Percentiles rank a stretch among this genome's conserved stretches.
These are phyloP conservation scores for Tricholoma furcatifolium DNA, from an alignment of 768 basidiomycete genomes.

Conservation along the genomic window DNA sequence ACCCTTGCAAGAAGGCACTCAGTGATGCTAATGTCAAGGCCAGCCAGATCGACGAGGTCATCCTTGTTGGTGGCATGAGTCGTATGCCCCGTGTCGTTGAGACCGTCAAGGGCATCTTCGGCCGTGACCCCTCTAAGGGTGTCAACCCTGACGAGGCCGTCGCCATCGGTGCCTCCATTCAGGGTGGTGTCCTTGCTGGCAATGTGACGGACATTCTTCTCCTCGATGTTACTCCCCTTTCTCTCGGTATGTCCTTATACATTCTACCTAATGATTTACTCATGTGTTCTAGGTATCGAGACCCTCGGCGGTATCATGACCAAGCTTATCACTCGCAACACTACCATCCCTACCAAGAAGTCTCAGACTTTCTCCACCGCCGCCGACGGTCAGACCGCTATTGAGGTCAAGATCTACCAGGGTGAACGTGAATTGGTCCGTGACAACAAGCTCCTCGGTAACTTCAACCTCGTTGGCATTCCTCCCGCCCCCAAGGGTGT, in stretches of 20 bases:
- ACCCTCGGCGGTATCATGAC: constrained; percentile 99
- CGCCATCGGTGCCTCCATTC: constrained; percentile 96
- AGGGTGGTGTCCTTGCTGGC: constrained; percentile 96
- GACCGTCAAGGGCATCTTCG: constrained; percentile 92
- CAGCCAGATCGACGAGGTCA: constrained; percentile 92
- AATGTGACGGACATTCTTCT: constrained; percentile 95
- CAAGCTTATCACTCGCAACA: constrained; percentile 96
- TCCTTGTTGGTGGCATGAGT: constrained; percentile 97
- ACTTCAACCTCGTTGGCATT: constrained; percentile 99
- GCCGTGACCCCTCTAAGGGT: constrained; percentile 96
- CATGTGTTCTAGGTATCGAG: constrained; percentile 63
- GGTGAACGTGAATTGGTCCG: constrained; percentile 98
- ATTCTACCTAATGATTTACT: not conserved
- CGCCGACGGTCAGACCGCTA: constrained; percentile 98
- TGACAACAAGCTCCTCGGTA: constrained; percentile 98
- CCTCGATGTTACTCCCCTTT: constrained; percentile 94
- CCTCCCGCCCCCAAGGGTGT: constrained; percentile 84
- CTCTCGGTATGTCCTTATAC: constrained; percentile 64
- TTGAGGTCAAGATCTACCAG: constrained; percentile 99
- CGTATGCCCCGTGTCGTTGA: constrained; percentile 96
- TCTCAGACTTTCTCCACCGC: constrained; percentile 98
- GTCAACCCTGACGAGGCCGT: constrained; percentile 99
- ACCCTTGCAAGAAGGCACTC: constrained; percentile 98
- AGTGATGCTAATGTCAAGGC: constrained; percentile 90
- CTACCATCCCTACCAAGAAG: constrained; percentile 99